A percentile compares a stretch with the other conserved stretches of the same genome.
Evolutionary conservation across 2,329 filamentous ascomycete species (phyloP).

Genomic region (Hortaea werneckii): DNA sequence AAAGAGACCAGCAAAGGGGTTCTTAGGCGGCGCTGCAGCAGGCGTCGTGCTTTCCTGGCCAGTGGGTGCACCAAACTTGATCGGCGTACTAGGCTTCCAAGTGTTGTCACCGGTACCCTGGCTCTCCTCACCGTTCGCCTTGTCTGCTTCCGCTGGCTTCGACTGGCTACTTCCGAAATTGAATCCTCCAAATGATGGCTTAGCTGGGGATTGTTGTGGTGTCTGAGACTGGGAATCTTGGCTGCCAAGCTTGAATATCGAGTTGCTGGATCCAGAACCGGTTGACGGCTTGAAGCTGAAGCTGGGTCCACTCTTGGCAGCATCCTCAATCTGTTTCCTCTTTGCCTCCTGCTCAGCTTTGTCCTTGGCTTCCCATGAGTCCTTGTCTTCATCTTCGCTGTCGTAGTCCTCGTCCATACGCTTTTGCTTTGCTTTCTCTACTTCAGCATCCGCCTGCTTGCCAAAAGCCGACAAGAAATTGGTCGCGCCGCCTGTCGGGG

Average conservation of each 20-base stretch:
- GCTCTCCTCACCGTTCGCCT: conserved; percentile 11
- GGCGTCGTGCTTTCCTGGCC: conserved; percentile 10
- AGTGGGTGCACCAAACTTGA: conserved; percentile 33
- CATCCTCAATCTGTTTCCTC: conserved; percentile 30
- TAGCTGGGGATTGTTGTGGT: not conserved
- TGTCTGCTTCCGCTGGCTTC: conserved; percentile 2
- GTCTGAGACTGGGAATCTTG: not conserved
- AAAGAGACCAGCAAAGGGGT: conserved; percentile 10
- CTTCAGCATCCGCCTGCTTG: conserved; percentile 28
- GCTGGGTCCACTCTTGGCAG: conserved; percentile 21
- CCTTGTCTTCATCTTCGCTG: conserved; percentile 42
- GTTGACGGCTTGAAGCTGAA: conserved; percentile 17
- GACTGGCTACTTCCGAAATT: not conserved
- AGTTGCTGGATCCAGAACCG: conserved; percentile 11
- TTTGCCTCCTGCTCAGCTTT: conserved; percentile 38
- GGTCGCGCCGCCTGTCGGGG: conserved; percentile 17
- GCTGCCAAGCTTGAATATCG: conserved; percentile 4
- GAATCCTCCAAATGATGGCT: conserved; percentile 1
- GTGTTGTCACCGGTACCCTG: conserved; percentile 31
- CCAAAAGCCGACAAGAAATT: conserved; percentile 36
- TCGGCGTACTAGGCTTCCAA: conserved; percentile 38
- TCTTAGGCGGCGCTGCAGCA: conserved; percentile 8
- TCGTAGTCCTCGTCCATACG: conserved; percentile 43
- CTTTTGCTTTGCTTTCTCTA: conserved; percentile 36
- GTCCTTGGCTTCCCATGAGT: conserved; percentile 38